phyloP scores from a whole-genome alignment of 768 basidiomycete genomes.

The Austroboletus festivus region DNA sequence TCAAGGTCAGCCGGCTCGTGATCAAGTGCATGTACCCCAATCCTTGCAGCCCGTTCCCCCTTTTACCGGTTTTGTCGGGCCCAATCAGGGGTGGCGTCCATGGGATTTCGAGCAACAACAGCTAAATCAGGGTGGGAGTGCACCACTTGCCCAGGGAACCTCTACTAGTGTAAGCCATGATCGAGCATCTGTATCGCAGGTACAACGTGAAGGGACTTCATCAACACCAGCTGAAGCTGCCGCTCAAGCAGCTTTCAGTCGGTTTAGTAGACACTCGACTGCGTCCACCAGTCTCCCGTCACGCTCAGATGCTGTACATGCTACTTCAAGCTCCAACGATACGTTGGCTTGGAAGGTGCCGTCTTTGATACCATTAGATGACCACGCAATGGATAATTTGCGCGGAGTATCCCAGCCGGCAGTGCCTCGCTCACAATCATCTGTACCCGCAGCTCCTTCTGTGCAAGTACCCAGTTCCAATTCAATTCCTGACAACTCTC shows the following conservation, averaged over 20 bases:
- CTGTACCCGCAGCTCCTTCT: conserved; percentile 2
- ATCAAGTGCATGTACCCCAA: conserved; percentile 30
- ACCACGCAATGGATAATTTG: neutral
- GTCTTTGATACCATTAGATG: conserved; percentile 25
- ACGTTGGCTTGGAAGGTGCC: conserved; percentile 23
- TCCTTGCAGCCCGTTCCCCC: conserved; percentile 44
- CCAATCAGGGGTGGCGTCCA: conserved; percentile 61
- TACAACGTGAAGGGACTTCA: conserved; percentile 7
- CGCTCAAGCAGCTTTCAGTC: conserved; percentile 62
- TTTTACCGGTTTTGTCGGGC: conserved; percentile 62
- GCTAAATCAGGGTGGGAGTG: conserved; percentile 19
- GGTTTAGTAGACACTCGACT: conserved; percentile 30
- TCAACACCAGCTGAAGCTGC: conserved; percentile 52
- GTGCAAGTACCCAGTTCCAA: neutral
- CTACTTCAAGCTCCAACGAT: conserved; percentile 8
- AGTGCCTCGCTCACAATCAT: conserved; percentile 8
- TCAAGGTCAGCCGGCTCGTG: conserved; percentile 38
- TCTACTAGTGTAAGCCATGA: conserved; percentile 1
- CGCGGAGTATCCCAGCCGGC: conserved; percentile 1
- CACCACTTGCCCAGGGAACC: conserved; percentile 8
- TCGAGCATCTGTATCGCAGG: conserved; percentile 6
- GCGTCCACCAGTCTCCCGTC: conserved; percentile 11
- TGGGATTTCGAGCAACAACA: conserved; percentile 48
- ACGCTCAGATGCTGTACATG: conserved; percentile 5
- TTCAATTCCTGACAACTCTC: neutral